phyloP scores from a whole-genome alignment of 768 basidiomycete genomes.

The Phaffia tasmanica region DNA sequence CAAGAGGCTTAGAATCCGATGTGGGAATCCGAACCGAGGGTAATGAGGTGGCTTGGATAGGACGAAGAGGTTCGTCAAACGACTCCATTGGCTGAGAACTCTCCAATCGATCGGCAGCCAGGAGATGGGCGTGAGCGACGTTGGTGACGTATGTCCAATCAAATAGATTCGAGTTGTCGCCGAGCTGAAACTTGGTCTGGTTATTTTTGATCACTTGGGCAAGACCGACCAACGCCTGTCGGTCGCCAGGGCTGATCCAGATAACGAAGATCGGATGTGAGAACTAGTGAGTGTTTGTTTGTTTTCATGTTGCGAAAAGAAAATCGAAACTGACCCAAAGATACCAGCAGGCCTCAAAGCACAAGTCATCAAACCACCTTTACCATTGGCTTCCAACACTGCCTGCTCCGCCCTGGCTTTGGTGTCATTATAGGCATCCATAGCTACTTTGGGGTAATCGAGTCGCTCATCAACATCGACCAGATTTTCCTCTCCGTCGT shows the following conservation, averaged over 20 bases:
- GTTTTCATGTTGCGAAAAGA: not conserved
- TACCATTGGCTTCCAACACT: constrained; percentile 75
- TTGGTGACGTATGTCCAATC: constrained; percentile 98
- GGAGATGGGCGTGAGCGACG: constrained; percentile 81
- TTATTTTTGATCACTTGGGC: constrained; percentile 64
- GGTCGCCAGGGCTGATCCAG: constrained; percentile 58
- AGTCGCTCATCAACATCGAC: constrained; percentile 81
- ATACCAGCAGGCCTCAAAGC: constrained; percentile 87
- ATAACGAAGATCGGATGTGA: not conserved
- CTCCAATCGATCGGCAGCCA: constrained; percentile 76
- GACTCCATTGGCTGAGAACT: constrained; percentile 16
- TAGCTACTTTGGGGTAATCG: constrained; percentile 55
- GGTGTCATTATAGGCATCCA: constrained; percentile 89
- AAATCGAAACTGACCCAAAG: constrained; percentile 58
- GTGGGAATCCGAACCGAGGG: constrained; percentile 63
- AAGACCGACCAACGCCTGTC: constrained; percentile 70
- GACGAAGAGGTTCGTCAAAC: constrained; percentile 45
- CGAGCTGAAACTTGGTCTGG: constrained; percentile 87
- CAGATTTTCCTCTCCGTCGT: constrained; percentile 61
- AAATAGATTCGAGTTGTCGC: constrained; percentile 81
- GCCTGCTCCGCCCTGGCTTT: constrained; percentile 79
- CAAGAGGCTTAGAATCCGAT: constrained; percentile 65
- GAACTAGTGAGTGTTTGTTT: not conserved
- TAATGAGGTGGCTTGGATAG: constrained; percentile 51
- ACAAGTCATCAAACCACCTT: constrained; percentile 72